These are phyloP conservation scores for Nyssa sinensis DNA, from an alignment of 148 eudicot genomes.

Conservation along the genomic window DNA sequence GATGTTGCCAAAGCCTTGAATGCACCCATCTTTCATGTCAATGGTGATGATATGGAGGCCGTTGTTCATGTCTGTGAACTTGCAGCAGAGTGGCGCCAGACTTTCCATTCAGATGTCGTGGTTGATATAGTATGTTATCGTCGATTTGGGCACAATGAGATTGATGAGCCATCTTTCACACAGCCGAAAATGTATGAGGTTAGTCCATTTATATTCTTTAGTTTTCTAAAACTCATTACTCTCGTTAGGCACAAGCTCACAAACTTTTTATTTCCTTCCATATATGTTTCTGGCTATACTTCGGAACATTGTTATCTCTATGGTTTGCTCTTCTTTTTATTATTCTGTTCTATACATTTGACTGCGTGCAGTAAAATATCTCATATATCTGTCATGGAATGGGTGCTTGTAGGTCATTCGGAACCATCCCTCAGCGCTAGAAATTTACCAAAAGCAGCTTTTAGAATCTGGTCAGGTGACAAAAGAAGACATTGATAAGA, in stretches of 20 bases:
- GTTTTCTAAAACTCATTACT: neutral
- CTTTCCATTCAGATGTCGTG: constrained; percentile 92
- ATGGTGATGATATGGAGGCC: constrained; percentile 93
- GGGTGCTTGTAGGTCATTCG: constrained; percentile 56
- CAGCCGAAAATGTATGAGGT: constrained; percentile 97
- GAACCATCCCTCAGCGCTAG: constrained; percentile 76
- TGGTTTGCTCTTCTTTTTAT: neutral
- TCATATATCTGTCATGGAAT: constrained; percentile 4
- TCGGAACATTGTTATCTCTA: neutral
- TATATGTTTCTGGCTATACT: neutral
- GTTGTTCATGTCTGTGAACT: constrained; percentile 95
- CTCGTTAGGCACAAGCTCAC: neutral
- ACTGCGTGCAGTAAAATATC: neutral
- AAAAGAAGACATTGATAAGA: constrained; percentile 65
- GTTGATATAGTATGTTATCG: constrained; percentile 91
- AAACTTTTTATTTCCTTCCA: neutral
- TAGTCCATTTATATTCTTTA: neutral
- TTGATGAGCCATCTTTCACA: constrained; percentile 94
- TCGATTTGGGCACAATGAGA: constrained; percentile 91
- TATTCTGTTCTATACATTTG: neutral
- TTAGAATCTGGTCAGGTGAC: constrained; percentile 65
- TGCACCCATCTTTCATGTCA: constrained; percentile 92
- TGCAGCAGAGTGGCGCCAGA: constrained; percentile 98
- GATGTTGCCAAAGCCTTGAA: constrained; percentile 93
- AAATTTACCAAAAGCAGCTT: constrained; percentile 74